These are phyloP conservation scores for Nicotiana tabacum DNA, from an alignment of 257 asterid species.

Conservation along the genomic window DNA sequence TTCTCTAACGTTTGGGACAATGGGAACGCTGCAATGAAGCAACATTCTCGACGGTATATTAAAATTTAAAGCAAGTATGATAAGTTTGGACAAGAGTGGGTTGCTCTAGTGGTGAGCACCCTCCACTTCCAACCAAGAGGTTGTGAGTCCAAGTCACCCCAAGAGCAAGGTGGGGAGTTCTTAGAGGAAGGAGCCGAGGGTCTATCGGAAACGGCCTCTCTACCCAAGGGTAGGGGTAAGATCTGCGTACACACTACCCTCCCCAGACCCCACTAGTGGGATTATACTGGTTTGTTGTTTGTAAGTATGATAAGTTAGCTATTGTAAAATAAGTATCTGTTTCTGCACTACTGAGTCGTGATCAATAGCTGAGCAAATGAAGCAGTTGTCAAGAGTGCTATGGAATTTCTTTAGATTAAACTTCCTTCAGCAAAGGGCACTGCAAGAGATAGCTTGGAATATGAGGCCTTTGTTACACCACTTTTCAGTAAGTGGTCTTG, in stretches of 20 bases:
- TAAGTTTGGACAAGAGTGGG: no score
- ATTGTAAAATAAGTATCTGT: not conserved
- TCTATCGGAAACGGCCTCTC: no score
- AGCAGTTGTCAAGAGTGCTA: not conserved
- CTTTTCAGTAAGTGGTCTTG: not conserved
- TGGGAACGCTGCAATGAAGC: not conserved
- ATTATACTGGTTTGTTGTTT: no score
- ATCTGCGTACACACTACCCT: no score
- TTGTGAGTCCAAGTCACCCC: no score
- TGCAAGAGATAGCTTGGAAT: not conserved
- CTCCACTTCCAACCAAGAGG: no score
- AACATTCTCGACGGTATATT: not conserved
- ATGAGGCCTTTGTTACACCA: not conserved
- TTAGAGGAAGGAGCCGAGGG: no score
- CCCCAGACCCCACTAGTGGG: no score
- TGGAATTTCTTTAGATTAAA: not conserved
- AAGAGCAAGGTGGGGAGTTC: no score
- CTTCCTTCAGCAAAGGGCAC: not conserved
- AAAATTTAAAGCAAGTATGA: not conserved
- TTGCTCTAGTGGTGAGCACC: no score
- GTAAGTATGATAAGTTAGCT: not conserved
- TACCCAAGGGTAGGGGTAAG: no score
- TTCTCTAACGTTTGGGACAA: not conserved
- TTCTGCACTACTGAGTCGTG: not conserved
- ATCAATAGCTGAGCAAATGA: not conserved